Conservation (phyloP, 1,139 yeast species). For the Saccharomycopsis hybrid region DNA sequence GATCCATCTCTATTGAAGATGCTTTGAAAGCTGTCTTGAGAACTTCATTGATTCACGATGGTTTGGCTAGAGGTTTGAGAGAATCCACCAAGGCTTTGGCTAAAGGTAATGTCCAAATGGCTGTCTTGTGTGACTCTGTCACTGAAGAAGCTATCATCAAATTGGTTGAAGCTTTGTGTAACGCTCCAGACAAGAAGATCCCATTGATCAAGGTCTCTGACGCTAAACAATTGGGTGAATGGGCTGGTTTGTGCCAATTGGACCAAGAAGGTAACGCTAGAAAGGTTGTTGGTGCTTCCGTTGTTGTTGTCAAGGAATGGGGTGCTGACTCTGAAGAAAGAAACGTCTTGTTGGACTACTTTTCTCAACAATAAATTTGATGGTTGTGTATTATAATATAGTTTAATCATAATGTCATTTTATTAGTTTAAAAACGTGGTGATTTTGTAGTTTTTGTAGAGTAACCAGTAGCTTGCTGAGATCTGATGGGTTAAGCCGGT, state of each 20-base stretch:
- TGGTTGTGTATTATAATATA: constrained; percentile 4
- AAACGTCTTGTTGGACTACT: constrained; percentile 93
- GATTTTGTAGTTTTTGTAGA: no score
- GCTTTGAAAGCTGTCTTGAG: constrained; percentile 97
- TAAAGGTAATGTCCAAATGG: constrained; percentile 95
- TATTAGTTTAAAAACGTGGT: neutral
- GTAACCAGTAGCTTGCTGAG: no score
- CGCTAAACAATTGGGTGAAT: constrained; percentile 99
- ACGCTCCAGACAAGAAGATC: constrained; percentile 93
- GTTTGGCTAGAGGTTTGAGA: constrained; percentile 99
- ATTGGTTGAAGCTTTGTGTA: constrained; percentile 98
- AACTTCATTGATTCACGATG: constrained; percentile 97
- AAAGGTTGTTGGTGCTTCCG: constrained; percentile 99
- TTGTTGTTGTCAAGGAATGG: constrained; percentile 99
- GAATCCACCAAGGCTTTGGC: constrained; percentile 99
- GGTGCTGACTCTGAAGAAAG: constrained; percentile 99
- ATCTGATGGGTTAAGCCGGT: no score
- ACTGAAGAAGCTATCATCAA: constrained; percentile 96
- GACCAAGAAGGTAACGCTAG: constrained; percentile 99
- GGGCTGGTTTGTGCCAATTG: constrained; percentile 99
- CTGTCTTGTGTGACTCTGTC: constrained; percentile 97
- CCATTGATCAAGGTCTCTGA: constrained; percentile 99
- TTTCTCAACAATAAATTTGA: constrained; percentile 69
- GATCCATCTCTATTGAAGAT: constrained; percentile 94
- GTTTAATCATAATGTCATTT: neutral